Base-by-base conservation (phyloP, 805 yeast species). In the Pichia heedii region DNA sequence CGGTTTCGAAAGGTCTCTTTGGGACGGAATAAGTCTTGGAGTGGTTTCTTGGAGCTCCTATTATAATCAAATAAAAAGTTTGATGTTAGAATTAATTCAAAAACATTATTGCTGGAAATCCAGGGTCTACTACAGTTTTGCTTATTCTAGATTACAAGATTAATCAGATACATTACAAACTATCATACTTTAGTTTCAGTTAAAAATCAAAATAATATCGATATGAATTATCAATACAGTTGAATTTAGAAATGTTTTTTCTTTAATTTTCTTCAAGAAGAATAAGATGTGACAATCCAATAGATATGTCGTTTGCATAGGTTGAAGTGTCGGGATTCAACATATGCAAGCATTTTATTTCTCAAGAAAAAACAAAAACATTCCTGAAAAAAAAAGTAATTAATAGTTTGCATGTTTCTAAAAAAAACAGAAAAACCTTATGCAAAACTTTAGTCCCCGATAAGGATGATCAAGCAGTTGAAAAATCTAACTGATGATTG, bases 21-120 rank as follows among this genome's bases (percentile, higher is more conserved):
- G 99, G 99, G 70, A 90, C 96, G 68, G 96, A 76, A 87, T 86
- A 93, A 68, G 99, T 93, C 88, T 93, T 93, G 64, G 98, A 90
- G 84, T 90, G 84, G 69, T 95, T 87, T 80, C 95, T 85, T 78
- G 98, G 97, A 65, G 96, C 96, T 79, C 95, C 95, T 85, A 39
- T 32, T 22, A 18, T 19, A 30, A n/a, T 32, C 10, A 21, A 15
- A 35, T 35, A 34, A 24, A 35, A 41, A 22, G 37, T 22, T 24
- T 20, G 15, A 34, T 39, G 39, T 40, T 40, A 33, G 50, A 36
- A 22, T 26, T 19, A 15, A 20, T 18, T 26, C 35, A 6, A 5
- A 5, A 24, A n/a, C n/a, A n/a, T n/a, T n/a, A n/a, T n/a, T n/a
- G n/a, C n/a, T n/a, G n/a, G n/a, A n/a, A n/a, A n/a, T n/a, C n/a